A percentile compares a stretch with the other conserved stretches of the same genome.
Conservation (phyloP, 805 yeast species). For the Kodamaea fukazawae region DNA sequence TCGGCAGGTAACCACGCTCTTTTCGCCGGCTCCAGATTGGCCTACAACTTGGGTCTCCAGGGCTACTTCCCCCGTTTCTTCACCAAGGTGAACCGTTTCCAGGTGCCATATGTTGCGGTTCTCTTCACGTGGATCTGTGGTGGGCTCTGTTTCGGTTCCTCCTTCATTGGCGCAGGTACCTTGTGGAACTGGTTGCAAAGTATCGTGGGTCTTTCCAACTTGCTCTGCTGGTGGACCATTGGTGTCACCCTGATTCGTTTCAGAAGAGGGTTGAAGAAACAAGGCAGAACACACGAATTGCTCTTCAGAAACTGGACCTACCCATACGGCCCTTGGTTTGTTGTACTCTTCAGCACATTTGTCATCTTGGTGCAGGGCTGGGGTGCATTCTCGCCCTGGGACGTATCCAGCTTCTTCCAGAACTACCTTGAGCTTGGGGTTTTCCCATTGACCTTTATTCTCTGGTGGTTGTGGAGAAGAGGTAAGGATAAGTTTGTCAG, state of each 20-base stretch:
- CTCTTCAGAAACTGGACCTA: conserved; percentile 48
- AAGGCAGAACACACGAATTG: conserved; percentile 43
- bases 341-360: conserved; percentile 40
- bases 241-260: conserved; percentile 50
- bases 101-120: conserved; percentile 51
- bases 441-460: conserved; percentile 43
- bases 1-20: conserved; percentile 54
- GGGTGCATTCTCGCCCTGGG: conserved; percentile 49
- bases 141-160: conserved; percentile 59
- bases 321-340: conserved; percentile 50
- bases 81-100: conserved; percentile 40
- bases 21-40: conserved; percentile 63
- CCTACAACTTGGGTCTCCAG: conserved; percentile 54
- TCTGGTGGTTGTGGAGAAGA: conserved; percentile 42
- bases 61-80: conserved; percentile 46
- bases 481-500: conserved; percentile 38
- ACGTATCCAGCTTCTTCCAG: conserved; percentile 39
- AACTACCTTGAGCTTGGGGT: conserved; percentile 46
- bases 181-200: conserved; percentile 54
- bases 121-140: conserved; percentile 51
- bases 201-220: conserved; percentile 53
- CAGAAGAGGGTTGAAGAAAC: conserved; percentile 43
- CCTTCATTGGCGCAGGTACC: conserved; percentile 52
- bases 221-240: conserved; percentile 49
- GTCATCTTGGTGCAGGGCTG: conserved; percentile 55